Evolutionary conservation across 352 stramenopile species (phyloP).

Genomic region (Phytophthora lateralis): DNA sequence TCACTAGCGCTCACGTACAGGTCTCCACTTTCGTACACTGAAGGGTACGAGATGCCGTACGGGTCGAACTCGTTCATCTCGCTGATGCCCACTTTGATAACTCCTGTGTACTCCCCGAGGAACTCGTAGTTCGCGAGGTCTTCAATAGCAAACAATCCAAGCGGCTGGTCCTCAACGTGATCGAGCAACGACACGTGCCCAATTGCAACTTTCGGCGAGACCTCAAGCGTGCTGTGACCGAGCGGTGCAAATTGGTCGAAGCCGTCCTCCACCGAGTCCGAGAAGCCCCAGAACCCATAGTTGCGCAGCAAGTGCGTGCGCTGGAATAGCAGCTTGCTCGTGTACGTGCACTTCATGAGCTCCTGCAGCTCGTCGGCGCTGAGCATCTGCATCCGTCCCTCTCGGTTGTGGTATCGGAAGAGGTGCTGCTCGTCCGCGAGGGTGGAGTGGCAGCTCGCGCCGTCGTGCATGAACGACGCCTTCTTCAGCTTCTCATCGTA

Average conservation of each 20-base stretch:
- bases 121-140: constrained; percentile 51
- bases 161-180: constrained; percentile 48
- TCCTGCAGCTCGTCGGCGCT: constrained; percentile 52
- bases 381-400: constrained; percentile 44
- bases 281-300: constrained; percentile 82
- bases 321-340: constrained; percentile 76
- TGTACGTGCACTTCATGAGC: constrained; percentile 78
- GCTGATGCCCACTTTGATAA: constrained; percentile 57
- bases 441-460: constrained; percentile 38
- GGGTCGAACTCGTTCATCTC: constrained; percentile 52
- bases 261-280: constrained; percentile 50
- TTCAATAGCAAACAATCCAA: constrained; percentile 69
- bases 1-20: constrained; percentile 72
- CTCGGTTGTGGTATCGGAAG: constrained; percentile 47
- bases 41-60: constrained; percentile 78
- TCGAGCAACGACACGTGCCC: constrained; percentile 58
- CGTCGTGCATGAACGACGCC: constrained; percentile 41
- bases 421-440: constrained; percentile 34
- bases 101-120: constrained; percentile 72
- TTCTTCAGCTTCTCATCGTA: constrained; percentile 56
- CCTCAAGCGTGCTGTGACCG: constrained; percentile 24
- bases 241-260: constrained; percentile 49
- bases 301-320: constrained; percentile 69
- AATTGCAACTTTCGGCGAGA: constrained; percentile 58
- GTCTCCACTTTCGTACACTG: constrained; percentile 64